These are phyloP conservation scores for Dendrobium nobile DNA, from an alignment of 106 monocot genomes.

Conservation along the genomic window DNA sequence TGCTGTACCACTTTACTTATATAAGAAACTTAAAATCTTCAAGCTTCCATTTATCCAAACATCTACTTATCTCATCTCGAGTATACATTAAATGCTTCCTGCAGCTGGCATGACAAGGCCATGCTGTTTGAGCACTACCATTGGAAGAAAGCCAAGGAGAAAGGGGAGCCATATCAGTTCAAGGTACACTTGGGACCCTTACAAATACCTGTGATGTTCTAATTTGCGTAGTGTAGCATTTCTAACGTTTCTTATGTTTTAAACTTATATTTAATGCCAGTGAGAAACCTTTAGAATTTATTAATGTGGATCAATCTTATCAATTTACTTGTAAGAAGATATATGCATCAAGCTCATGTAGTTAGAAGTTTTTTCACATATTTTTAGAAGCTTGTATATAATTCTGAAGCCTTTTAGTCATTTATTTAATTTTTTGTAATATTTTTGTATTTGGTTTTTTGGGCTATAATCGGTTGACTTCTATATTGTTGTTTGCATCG, in stretches of 20 bases:
- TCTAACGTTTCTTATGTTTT: background rate
- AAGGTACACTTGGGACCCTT: conserved; percentile 23
- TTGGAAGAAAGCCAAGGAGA: conserved; percentile 79
- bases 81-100: conserved; percentile 1
- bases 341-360: background rate
- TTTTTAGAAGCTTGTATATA: background rate
- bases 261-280: background rate
- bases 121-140: conserved; percentile 83
- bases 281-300: background rate
- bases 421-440: background rate
- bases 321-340: background rate
- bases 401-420: background rate
- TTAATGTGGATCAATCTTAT: background rate
- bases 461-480: background rate
- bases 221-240: background rate
- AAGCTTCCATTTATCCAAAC: background rate
- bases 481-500: background rate
- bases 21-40: background rate
- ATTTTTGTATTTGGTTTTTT: background rate
- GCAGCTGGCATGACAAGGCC: conserved; percentile 80
- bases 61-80: background rate
- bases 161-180: conserved; percentile 64
- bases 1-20: too few species aligned
- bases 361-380: background rate
- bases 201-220: background rate